A percentile compares a stretch with the other conserved stretches of the same genome.
These are phyloP conservation scores for Hypoxylon sp. DNA, from an alignment of 2,329 filamentous ascomycete species.

Conservation along the genomic window DNA sequence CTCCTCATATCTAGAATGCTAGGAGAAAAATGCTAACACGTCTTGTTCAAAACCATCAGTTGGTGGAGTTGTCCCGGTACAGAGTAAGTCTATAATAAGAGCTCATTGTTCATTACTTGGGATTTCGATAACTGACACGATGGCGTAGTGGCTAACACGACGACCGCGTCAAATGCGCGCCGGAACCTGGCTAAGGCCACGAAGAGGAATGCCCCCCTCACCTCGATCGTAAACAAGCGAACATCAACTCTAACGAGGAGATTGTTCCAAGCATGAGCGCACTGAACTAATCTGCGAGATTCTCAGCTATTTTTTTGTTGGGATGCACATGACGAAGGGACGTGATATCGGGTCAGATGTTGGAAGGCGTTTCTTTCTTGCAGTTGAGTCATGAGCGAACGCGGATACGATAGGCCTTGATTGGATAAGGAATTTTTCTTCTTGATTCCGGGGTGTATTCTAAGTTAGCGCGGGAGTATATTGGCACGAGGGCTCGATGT, in stretches of 20 bases:
- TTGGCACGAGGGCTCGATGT: slow-evolving; percentile 11
- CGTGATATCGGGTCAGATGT: not conserved
- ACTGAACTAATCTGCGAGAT: not conserved
- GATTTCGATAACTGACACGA: slow-evolving; percentile 20
- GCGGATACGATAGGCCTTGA: not conserved
- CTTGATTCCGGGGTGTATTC: slow-evolving; percentile 1
- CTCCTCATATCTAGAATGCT: too few relatives aligned
- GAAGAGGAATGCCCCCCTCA: slow-evolving; percentile 31
- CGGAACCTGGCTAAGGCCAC: slow-evolving; percentile 37
- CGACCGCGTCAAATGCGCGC: slow-evolving; percentile 33
- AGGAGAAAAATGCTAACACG: too few relatives aligned
- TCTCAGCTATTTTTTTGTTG: not conserved
- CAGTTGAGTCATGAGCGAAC: not conserved
- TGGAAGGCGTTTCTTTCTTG: not conserved
- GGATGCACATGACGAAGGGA: not conserved
- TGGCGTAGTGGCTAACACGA: slow-evolving; percentile 46
- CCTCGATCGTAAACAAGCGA: slow-evolving; percentile 42
- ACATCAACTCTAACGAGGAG: slow-evolving; percentile 3
- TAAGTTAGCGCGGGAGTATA: not conserved
- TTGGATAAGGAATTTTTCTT: not conserved
- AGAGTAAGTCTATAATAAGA: slow-evolving; percentile 55
- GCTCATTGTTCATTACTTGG: slow-evolving; percentile 42
- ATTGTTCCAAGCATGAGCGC: slow-evolving; percentile 3
- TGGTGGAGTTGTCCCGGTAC: slow-evolving; percentile 69
- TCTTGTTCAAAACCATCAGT: too few relatives aligned